A percentile compares a stretch with the other conserved stretches of the same genome.
Evolutionary conservation across 805 yeast species (phyloP).

Genomic region (Metschnikowia gruessii): DNA sequence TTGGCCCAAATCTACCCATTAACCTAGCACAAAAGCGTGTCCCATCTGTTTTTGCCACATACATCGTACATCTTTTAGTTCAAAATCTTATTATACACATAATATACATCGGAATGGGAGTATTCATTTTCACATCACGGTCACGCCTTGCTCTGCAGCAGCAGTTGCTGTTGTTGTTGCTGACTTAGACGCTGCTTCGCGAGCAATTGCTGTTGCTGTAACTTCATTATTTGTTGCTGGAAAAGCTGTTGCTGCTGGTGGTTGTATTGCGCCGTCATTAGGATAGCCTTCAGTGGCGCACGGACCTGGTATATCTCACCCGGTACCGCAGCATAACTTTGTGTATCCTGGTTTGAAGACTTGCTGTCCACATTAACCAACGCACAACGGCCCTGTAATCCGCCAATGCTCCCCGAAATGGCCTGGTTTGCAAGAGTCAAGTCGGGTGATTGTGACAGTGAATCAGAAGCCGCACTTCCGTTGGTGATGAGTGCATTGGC

Average conservation of each 20-base stretch:
- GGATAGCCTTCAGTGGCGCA: slow-evolving; percentile 45
- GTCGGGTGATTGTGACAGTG: slow-evolving; percentile 27
- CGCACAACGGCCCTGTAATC: slow-evolving; percentile 76
- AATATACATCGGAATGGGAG: slow-evolving; percentile 1
- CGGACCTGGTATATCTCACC: slow-evolving; percentile 50
- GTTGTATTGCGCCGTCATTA: slow-evolving; percentile 42
- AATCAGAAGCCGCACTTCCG: slow-evolving; percentile 46
- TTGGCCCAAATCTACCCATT: slow-evolving; percentile 46
- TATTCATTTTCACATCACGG: not conserved
- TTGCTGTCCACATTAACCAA: slow-evolving; percentile 58
- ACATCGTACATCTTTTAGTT: not conserved
- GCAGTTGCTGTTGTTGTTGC: slow-evolving; percentile 26
- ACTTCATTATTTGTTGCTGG: slow-evolving; percentile 42
- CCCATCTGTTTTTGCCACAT: not conserved
- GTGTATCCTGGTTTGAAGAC: slow-evolving; percentile 30
- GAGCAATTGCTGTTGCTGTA: slow-evolving; percentile 38
- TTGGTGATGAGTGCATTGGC: slow-evolving; percentile 78
- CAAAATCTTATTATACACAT: slow-evolving; percentile 1
- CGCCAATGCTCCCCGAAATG: slow-evolving; percentile 57
- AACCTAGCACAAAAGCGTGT: not conserved
- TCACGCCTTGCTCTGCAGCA: slow-evolving; percentile 5
- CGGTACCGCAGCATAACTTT: slow-evolving; percentile 55
- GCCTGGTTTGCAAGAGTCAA: slow-evolving; percentile 47
- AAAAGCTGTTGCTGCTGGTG: slow-evolving; percentile 42
- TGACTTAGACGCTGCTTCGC: slow-evolving; percentile 43